Evolutionary conservation across 208 protist species (phyloP).

Genomic region (Trypanosoma boissoni): DNA sequence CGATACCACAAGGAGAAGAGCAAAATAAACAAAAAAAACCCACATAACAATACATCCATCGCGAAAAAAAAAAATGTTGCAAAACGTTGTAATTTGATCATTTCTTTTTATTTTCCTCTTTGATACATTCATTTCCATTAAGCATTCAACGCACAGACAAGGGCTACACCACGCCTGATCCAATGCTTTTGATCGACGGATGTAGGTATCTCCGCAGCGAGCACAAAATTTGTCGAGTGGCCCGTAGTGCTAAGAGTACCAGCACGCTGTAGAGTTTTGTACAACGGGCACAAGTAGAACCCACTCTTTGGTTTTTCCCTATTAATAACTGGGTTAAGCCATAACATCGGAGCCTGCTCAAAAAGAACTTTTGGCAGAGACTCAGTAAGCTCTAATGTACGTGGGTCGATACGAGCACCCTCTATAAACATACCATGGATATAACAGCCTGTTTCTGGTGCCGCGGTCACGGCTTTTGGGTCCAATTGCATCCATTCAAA

Average conservation of each 20-base stretch:
- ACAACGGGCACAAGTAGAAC: conserved; percentile 87
- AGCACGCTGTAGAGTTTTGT: conserved; percentile 95
- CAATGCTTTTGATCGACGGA: conserved; percentile 89
- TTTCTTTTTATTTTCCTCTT: background rate
- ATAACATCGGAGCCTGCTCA: conserved; percentile 90
- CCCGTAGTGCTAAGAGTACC: conserved; percentile 97
- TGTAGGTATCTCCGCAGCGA: conserved; percentile 94
- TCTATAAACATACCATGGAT: conserved; percentile 96
- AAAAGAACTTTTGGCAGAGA: conserved; percentile 94
- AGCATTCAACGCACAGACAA: conserved; percentile 77
- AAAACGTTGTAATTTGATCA: conserved; percentile 14
- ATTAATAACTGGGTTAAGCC: conserved; percentile 87
- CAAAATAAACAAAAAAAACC: conserved; percentile 14
- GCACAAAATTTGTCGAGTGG: conserved; percentile 98
- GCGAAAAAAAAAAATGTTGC: conserved; percentile 27
- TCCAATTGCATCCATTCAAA: conserved; percentile 77
- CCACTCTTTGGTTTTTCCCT: conserved; percentile 55
- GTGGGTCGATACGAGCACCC: conserved; percentile 81
- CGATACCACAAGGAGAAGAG: no score
- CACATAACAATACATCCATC: conserved; percentile 15
- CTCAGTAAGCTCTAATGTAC: conserved; percentile 72
- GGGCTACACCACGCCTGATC: conserved; percentile 94
- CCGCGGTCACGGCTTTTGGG: conserved; percentile 37
- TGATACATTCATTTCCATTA: conserved; percentile 26
- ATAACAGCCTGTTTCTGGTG: conserved; percentile 88